These are phyloP conservation scores for Tuber brumale DNA, from an alignment of 495 filamentous ascomycete genomes.

Conservation along the genomic window DNA sequence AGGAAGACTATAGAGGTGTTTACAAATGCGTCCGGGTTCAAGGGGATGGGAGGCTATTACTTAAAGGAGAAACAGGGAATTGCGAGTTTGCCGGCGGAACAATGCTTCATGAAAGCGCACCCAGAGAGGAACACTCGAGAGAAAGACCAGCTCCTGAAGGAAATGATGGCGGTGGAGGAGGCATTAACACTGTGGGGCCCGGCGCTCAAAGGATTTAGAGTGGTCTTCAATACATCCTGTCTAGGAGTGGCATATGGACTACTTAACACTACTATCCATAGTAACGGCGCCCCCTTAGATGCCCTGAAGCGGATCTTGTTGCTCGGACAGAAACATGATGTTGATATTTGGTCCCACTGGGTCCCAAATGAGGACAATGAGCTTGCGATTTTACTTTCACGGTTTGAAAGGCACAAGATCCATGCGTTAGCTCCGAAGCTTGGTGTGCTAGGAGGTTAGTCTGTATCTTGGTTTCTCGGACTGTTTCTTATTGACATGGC, in stretches of 20 bases:
- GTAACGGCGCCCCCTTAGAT: background rate
- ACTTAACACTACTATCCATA: background rate
- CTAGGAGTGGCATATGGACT: background rate
- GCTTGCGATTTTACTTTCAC: background rate
- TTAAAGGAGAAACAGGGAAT: background rate
- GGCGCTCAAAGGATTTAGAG: background rate
- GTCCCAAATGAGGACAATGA: background rate
- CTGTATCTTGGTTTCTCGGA: background rate
- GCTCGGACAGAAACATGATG: background rate
- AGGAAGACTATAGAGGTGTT: background rate
- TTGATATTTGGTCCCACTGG: background rate
- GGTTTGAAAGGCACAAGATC: background rate
- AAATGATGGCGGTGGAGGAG: background rate
- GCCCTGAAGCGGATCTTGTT: background rate
- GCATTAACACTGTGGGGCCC: background rate
- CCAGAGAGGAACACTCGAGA: background rate
- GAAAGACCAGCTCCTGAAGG: background rate
- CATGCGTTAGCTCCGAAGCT: background rate
- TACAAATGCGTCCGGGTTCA: background rate
- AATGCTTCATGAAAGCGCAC: background rate
- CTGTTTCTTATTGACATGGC: slow-evolving; percentile 1
- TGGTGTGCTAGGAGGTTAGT: background rate
- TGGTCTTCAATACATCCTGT: background rate
- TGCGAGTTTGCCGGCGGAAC: background rate
- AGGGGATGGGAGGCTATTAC: background rate